Evolutionary conservation across 1,284 basidiomycete species (phyloP), one percentile per base, ranked within the genome.

Genomic region (Malassezia pachydermatis): DNA sequence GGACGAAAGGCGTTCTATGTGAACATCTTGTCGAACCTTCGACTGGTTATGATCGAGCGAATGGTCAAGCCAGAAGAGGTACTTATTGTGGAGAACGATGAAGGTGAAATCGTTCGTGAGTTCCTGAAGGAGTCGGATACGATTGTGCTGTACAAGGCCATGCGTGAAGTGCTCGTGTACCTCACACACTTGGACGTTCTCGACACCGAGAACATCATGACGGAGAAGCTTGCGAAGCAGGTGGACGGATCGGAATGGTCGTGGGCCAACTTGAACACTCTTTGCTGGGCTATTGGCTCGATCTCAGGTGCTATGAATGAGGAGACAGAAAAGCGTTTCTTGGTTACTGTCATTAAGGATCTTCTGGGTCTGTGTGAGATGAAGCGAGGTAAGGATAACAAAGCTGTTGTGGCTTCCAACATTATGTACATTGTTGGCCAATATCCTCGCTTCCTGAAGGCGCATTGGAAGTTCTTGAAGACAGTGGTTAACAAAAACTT

Each of bases 401-500:
- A 99, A 74, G 94, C 94, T 1, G 90, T 98, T 54, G 94, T 98
- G 55, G 94, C 94, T 2, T 96, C 92, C 33, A 89, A 98, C 72
- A 99, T 99, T 76, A 99, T 99, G 94, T 99, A 99, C 75, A 99
- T 98, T 67, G 94, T 99, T 62, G 94, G 94, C 43, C 94, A 99
- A 75, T 99, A 99, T 72, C 94, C 94, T 42, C 83, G 94, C 27
- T 99, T 98, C 82, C 81, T 99, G 68, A 98, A 98, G 74, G 94
- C 94, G 19, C 94, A 99, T 73, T 99, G 94, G 94, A 98, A 96
- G 76, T 99, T 99, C 81, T 76, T 99, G 72, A 99, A 99, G 78
- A 98, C 94, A 3, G 94, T 99, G 41, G 94, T 98, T 59, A 98
- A 98, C 78, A 99, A 99, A 75, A 78, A 98, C 16, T 99, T 99